Percentiles rank a stretch among this genome's conserved stretches.
These are phyloP conservation scores for Epichloe aotearoae DNA, from an alignment of 2,329 filamentous ascomycete genomes.

Conservation along the genomic window DNA sequence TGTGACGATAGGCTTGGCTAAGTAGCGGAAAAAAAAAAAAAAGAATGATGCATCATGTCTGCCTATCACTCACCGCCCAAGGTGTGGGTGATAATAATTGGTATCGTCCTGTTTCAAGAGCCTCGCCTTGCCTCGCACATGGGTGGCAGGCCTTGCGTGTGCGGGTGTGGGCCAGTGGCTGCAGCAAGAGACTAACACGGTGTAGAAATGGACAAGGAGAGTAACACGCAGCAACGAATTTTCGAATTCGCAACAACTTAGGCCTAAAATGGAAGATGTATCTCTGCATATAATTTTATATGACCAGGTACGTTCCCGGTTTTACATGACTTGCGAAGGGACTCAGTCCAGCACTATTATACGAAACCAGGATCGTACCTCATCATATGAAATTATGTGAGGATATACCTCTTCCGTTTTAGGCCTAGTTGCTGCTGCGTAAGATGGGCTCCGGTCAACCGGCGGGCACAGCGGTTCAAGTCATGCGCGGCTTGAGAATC, in stretches of 20 bases:
- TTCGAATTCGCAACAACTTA: constrained; percentile 8
- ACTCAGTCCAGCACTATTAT: too few relatives aligned
- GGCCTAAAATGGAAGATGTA: too few relatives aligned
- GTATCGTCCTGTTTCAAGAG: background rate
- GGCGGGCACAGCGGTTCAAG: constrained; percentile 21
- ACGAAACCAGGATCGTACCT: too few relatives aligned
- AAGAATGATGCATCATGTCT: background rate
- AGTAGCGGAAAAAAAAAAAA: background rate
- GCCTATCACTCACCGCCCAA: too few relatives aligned
- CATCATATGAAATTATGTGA: fast-evolving
- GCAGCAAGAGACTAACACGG: constrained; percentile 22
- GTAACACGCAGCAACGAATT: constrained; percentile 24
- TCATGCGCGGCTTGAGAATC: constrained; percentile 19
- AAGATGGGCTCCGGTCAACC: constrained; percentile 19
- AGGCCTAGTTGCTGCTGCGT: too few relatives aligned
- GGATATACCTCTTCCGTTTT: too few relatives aligned
- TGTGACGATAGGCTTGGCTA: background rate
- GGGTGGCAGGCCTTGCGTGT: background rate
- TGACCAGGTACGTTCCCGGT: too few relatives aligned
- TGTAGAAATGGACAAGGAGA: constrained; percentile 52
- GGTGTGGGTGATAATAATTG: background rate
- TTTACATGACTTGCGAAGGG: too few relatives aligned
- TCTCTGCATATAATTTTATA: too few relatives aligned
- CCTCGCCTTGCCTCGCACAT: background rate
- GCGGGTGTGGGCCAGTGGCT: background rate